Evolutionary conservation across 2,329 filamentous ascomycete species (phyloP).

Genomic region (Neonectria punicea): DNA sequence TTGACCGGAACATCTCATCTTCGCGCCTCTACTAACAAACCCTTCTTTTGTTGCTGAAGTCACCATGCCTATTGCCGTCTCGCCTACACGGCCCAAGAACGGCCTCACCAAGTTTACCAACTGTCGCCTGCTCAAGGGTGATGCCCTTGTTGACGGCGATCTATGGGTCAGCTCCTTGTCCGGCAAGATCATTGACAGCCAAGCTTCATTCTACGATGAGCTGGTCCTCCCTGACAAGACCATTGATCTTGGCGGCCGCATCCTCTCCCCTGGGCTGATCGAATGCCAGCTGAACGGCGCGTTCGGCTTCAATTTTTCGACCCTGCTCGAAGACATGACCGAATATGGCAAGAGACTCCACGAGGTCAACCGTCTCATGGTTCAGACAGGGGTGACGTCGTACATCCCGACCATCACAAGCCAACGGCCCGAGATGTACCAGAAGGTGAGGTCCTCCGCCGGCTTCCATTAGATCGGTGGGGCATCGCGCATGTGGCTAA

Average conservation of each 20-base stretch:
- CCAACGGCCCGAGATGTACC: slow-evolving; percentile 83
- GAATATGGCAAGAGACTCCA: slow-evolving; percentile 79
- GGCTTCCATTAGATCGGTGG: slow-evolving; percentile 23
- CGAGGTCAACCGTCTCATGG: slow-evolving; percentile 75
- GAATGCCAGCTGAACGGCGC: slow-evolving; percentile 93
- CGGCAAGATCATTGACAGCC: slow-evolving; percentile 82
- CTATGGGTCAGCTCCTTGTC: slow-evolving; percentile 88
- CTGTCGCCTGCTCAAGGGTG: slow-evolving; percentile 78
- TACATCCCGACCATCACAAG: slow-evolving; percentile 89
- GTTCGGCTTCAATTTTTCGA: slow-evolving; percentile 92
- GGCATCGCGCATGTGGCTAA: slow-evolving; percentile 38
- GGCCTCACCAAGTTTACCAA: slow-evolving; percentile 90
- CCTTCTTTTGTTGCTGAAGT: slow-evolving; percentile 11
- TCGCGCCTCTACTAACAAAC: slow-evolving; percentile 8
- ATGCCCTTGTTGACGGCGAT: slow-evolving; percentile 77
- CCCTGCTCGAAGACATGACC: slow-evolving; percentile 73
- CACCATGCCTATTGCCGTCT: slow-evolving; percentile 61
- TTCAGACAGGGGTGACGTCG: slow-evolving; percentile 85
- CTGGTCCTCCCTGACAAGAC: slow-evolving; percentile 76
- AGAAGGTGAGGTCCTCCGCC: slow-evolving; percentile 62
- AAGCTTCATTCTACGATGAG: slow-evolving; percentile 74
- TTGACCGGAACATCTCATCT: slow-evolving; percentile 1
- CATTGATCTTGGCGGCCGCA: slow-evolving; percentile 83
- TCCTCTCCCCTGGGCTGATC: slow-evolving; percentile 86
- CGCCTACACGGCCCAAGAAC: slow-evolving; percentile 52